Percentiles rank a stretch among this genome's conserved stretches.
phyloP scores from a whole-genome alignment of 1,284 basidiomycete genomes.

The Boletus sp. region DNA sequence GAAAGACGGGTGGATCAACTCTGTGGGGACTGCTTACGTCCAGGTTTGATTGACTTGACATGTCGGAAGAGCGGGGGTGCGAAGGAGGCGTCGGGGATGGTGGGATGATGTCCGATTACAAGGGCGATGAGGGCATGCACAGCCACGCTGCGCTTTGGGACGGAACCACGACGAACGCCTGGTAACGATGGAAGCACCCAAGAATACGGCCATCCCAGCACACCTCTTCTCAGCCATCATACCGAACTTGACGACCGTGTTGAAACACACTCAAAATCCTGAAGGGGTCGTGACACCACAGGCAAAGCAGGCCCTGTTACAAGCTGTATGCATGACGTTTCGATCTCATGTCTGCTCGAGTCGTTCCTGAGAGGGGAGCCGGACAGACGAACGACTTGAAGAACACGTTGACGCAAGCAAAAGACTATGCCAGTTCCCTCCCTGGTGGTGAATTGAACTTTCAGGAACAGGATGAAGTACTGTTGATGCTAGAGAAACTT shows the following conservation, averaged over 20 bases:
- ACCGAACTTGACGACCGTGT: constrained; percentile 53
- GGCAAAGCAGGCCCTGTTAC: constrained; percentile 63
- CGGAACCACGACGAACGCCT: background rate
- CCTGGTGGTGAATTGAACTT: constrained; percentile 69
- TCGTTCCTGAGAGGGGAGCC: background rate
- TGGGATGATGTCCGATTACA: background rate
- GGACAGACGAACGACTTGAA: constrained; percentile 68
- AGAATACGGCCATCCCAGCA: constrained; percentile 24
- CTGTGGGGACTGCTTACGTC: constrained; percentile 33
- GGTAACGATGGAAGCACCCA: constrained; percentile 12
- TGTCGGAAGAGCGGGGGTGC: constrained; percentile 3
- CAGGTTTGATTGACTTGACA: constrained; percentile 37
- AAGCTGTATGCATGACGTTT: constrained; percentile 56
- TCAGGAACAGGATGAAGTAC: constrained; percentile 66
- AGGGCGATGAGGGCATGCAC: constrained; percentile 14
- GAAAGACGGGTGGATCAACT: too few relatives aligned
- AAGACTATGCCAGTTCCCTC: constrained; percentile 55
- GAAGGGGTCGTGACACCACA: constrained; percentile 56
- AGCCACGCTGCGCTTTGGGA: constrained; percentile 21
- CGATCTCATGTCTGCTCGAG: too few relatives aligned
- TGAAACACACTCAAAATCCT: constrained; percentile 57
- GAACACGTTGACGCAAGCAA: constrained; percentile 56
- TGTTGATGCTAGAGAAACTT: constrained; percentile 61
- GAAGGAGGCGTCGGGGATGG: background rate
- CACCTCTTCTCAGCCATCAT: constrained; percentile 54